phyloP scores from a whole-genome alignment of 2,329 filamentous ascomycete species.

The Cladosporium austrohemisphaericum region DNA sequence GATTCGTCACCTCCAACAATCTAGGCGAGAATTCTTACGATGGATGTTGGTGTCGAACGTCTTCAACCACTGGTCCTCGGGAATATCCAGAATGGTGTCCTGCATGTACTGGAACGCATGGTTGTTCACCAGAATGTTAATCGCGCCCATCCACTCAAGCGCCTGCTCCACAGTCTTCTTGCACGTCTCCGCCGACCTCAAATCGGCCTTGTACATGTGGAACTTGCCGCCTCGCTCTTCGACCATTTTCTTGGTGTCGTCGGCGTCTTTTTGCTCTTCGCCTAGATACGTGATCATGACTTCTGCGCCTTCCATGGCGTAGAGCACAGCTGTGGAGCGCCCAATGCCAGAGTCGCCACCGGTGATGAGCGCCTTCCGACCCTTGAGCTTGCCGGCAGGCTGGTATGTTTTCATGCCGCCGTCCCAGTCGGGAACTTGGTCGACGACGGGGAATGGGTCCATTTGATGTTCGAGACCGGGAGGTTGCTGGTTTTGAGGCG shows the following conservation, averaged over 20 bases:
- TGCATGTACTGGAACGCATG: slow-evolving; percentile 70
- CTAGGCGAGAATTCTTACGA: slow-evolving; percentile 29
- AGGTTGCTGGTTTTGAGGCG: slow-evolving; percentile 45
- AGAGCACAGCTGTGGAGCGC: slow-evolving; percentile 69
- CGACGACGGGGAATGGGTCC: slow-evolving; percentile 57
- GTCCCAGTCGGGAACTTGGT: slow-evolving; percentile 64
- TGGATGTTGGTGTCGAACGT: slow-evolving; percentile 85
- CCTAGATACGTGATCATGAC: slow-evolving; percentile 70
- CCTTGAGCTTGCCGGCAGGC: slow-evolving; percentile 70
- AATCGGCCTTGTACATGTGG: slow-evolving; percentile 60
- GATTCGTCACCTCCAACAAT: no score
- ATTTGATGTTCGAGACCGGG: slow-evolving; percentile 56
- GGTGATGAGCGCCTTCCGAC: slow-evolving; percentile 74
- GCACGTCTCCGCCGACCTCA: slow-evolving; percentile 65
- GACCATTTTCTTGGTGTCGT: slow-evolving; percentile 68
- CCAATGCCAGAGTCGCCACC: slow-evolving; percentile 79
- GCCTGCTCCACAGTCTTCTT: slow-evolving; percentile 65
- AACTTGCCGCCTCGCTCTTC: slow-evolving; percentile 65
- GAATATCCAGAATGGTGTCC: slow-evolving; percentile 65
- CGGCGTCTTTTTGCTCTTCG: slow-evolving; percentile 71
- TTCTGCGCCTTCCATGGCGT: slow-evolving; percentile 75
- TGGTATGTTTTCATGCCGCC: slow-evolving; percentile 68
- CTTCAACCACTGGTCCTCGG: slow-evolving; percentile 74
- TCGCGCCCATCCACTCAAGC: slow-evolving; percentile 59
- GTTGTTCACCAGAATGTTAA: slow-evolving; percentile 74